Conservation (phyloP, 1,284 basidiomycete genomes). For the Polyporus tsugae region DNA sequence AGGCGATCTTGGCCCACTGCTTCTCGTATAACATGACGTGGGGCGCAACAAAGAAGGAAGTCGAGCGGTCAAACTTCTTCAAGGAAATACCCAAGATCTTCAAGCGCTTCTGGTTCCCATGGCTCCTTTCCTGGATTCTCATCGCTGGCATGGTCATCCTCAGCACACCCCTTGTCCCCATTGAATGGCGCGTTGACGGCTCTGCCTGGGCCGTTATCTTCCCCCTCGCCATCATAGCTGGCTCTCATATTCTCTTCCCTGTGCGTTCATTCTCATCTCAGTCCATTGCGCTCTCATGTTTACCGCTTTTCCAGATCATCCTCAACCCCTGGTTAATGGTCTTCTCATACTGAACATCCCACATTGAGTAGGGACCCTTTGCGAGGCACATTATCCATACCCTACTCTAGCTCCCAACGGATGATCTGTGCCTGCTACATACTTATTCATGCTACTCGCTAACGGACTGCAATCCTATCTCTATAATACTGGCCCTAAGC, state of each 20-base stretch:
- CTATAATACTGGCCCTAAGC: no score
- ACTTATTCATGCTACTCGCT: not conserved
- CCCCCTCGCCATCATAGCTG: conserved; percentile 48
- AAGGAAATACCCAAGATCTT: conserved; percentile 62
- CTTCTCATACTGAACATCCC: conserved; percentile 51
- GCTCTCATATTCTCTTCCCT: conserved; percentile 54
- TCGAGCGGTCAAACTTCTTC: conserved; percentile 66
- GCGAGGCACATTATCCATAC: conserved; percentile 1
- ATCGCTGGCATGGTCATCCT: conserved; percentile 52
- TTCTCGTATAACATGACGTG: conserved; percentile 67
- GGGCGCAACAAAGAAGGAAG: conserved; percentile 56
- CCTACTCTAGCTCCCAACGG: conserved; percentile 19
- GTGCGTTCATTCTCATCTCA: conserved; percentile 34
- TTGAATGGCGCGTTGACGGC: conserved; percentile 54
- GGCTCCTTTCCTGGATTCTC: conserved; percentile 49
- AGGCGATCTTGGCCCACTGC: conserved; percentile 59
- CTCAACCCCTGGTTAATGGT: conserved; percentile 61
- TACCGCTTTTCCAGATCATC: conserved; percentile 44
- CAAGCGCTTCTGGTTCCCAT: conserved; percentile 56
- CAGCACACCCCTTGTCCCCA: conserved; percentile 49
- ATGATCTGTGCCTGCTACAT: conserved; percentile 4
- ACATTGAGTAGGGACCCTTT: not conserved
- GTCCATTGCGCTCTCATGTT: not conserved
- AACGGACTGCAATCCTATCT: not conserved
- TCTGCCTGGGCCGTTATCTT: conserved; percentile 53